Conservation (phyloP, 2,329 filamentous ascomycete species). For the Exserohilum rostratum region DNA sequence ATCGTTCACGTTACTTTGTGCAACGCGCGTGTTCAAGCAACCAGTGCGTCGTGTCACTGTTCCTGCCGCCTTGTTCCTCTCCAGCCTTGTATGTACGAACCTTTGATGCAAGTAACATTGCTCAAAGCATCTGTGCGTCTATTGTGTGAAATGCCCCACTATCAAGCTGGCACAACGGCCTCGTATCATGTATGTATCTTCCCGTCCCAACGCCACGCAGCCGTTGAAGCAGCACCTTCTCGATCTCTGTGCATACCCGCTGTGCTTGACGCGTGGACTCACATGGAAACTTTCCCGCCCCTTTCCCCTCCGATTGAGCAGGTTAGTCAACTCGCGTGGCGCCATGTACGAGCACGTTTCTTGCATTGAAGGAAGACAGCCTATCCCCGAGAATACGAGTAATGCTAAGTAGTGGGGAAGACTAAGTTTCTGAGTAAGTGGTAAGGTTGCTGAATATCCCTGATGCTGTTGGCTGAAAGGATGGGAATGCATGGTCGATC, state of each 20-base stretch:
- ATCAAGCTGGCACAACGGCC: neutral
- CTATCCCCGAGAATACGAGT: too few relatives aligned
- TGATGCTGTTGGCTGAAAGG: too few relatives aligned
- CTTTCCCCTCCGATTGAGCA: neutral
- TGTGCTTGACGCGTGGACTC: neutral
- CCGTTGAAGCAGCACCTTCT: neutral
- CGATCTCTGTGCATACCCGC: neutral
- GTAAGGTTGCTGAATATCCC: too few relatives aligned
- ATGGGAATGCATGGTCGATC: too few relatives aligned
- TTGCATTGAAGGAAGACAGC: neutral
- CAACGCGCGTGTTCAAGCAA: neutral
- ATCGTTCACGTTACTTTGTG: neutral
- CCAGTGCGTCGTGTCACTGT: neutral
- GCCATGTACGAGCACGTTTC: neutral
- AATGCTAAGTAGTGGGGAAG: too few relatives aligned
- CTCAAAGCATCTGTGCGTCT: neutral
- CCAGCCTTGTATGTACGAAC: neutral
- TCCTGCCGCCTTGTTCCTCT: neutral
- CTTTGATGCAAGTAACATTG: neutral
- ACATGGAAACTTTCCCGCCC: neutral
- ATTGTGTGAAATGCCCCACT: neutral
- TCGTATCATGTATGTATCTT: neutral
- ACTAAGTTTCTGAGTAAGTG: too few relatives aligned
- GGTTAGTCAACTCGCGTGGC: neutral
- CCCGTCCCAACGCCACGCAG: neutral